phyloP scores from a whole-genome alignment of 352 stramenopile species.

The Phytophthora syringae region DNA sequence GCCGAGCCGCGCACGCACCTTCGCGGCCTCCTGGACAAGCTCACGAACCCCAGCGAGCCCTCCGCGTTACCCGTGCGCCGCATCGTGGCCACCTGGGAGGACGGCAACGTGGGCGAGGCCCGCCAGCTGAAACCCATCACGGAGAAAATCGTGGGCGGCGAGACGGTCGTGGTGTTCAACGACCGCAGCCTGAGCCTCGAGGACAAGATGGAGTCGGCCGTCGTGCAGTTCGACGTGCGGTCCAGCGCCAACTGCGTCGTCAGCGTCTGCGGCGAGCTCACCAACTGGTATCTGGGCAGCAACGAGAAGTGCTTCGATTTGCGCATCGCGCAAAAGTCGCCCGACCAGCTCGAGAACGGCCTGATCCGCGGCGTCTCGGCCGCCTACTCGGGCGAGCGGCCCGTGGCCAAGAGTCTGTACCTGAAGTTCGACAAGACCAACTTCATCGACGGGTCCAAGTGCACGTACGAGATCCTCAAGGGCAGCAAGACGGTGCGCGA shows the following conservation, averaged over 20 bases:
- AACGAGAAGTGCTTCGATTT: constrained; percentile 79
- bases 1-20: constrained; percentile 41
- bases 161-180: constrained; percentile 78
- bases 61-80: constrained; percentile 41
- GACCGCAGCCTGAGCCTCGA: constrained; percentile 44
- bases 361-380: constrained; percentile 76
- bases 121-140: constrained; percentile 38
- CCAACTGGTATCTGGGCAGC: constrained; percentile 68
- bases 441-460: constrained; percentile 72
- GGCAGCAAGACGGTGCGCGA: constrained; percentile 66
- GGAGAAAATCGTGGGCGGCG: constrained; percentile 65
- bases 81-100: constrained; percentile 45
- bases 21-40: constrained; percentile 46
- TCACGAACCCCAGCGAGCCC: constrained; percentile 24
- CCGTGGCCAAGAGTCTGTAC: constrained; percentile 71
- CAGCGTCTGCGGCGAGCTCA: constrained; percentile 66
- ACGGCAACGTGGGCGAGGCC: constrained; percentile 24
- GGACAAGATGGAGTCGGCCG: constrained; percentile 56
- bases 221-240: constrained; percentile 76
- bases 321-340: constrained; percentile 70
- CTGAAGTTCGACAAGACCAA: constrained; percentile 84
- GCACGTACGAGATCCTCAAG: constrained; percentile 73
- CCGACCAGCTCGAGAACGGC: constrained; percentile 56
- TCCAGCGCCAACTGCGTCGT: constrained; percentile 78
- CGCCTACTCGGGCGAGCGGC: constrained; percentile 55